Conservation (phyloP, 2,329 filamentous ascomycete genomes). For the Colletotrichum graminicola region DNA sequence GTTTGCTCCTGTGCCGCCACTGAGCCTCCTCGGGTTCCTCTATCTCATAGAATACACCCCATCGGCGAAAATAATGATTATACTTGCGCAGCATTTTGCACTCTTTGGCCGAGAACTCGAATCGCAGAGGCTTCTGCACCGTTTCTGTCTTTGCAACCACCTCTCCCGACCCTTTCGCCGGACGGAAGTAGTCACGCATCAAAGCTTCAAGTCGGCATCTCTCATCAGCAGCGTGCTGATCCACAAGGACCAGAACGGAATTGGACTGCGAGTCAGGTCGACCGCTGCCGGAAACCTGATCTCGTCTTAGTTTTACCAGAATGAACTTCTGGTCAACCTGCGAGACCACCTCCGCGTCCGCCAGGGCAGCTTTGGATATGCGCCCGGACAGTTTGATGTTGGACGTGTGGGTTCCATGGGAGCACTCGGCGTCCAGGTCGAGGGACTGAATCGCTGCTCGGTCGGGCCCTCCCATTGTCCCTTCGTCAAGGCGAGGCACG, state of each 20-base stretch:
- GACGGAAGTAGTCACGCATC: conserved; percentile 65
- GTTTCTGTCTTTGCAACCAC: conserved; percentile 49
- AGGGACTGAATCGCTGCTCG: background rate
- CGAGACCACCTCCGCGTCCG: conserved; percentile 73
- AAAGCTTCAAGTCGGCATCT: conserved; percentile 82
- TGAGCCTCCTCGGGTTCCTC: conserved; percentile 6
- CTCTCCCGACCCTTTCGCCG: conserved; percentile 15
- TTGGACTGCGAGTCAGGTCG: background rate
- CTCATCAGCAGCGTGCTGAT: conserved; percentile 97
- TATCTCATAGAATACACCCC: conserved; percentile 80
- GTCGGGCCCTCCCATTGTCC: conserved; percentile 32
- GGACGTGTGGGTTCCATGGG: conserved; percentile 3
- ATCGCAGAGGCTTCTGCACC: conserved; percentile 68
- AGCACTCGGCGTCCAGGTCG: conserved; percentile 15
- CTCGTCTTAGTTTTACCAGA: conserved; percentile 68
- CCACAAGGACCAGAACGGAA: conserved; percentile 80
- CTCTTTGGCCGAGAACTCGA: conserved; percentile 75
- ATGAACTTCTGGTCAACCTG: conserved; percentile 96
- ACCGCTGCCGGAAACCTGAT: background rate
- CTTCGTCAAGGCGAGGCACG: conserved; percentile 57
- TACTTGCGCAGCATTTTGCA: conserved; percentile 66
- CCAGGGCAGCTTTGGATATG: conserved; percentile 73
- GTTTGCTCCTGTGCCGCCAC: conserved; percentile 22
- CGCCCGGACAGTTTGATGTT: conserved; percentile 51
- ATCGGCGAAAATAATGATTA: conserved; percentile 71